Evolutionary conservation across 2,329 filamentous ascomycete genomes (phyloP), one percentile per base, ranked within the genome.

Genomic region (Aspergillus spinulosporus): DNA sequence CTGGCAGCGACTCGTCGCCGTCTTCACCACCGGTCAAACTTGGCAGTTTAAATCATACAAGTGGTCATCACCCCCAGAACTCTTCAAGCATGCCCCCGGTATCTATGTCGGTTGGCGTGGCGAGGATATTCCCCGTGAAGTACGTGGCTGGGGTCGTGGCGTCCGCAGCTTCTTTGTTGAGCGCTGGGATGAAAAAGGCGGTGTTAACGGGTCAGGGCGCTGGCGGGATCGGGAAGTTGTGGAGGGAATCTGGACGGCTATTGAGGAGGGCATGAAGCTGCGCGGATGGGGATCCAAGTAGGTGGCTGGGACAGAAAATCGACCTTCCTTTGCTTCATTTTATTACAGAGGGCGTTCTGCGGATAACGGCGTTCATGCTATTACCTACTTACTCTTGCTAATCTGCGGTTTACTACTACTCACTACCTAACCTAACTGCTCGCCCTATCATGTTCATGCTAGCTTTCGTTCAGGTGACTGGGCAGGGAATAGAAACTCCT

Each of bases 31-130:
- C 0, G 94, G 94, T 34, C 94, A 99, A 77, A 87, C 88, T 7
- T 99, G 94, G 94, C 94, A 99, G 76, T 99, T 99, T 78, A 96
- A 97, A 77, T 89, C 86, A 64, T 99, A 99, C 83, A 96, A 96
- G 75, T 99, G 94, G 91, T 88, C 88, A 64, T 88, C 88, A 54
- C 90, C 94, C 0, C 83, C 86, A 11, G 94, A 97, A 69, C 81
- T 99, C 49, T 99, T 99, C 78, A 85, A 86, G 63, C 90, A 97
- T 68, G 89, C 91, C 2, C 81, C 91, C 11, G 94, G 94, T 54
- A 80, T 99, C 49, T 96, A 90, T 68, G 86, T 99, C 2, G 94
- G 94, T 3, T 97, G 92, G 90, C 85, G 89, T 59, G 92, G 90
- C 49, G 92, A 97, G 68, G 82, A 86, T 60, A 76, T 87, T 2